Conservation (phyloP, 768 basidiomycete genomes). For the Mycena filopes region DNA sequence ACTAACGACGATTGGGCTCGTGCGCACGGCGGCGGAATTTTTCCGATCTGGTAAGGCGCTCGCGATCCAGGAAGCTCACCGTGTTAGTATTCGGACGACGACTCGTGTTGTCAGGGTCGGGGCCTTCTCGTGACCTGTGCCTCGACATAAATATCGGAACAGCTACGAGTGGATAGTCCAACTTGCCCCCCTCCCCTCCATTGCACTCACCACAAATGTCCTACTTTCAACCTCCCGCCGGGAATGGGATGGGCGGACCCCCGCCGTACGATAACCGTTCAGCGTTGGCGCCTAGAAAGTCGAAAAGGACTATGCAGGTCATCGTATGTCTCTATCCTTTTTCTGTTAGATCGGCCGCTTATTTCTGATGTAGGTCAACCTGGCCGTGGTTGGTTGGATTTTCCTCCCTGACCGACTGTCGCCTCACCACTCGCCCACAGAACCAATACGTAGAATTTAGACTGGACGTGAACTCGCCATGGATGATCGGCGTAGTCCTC, state of each 20-base stretch:
- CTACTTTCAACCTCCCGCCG: slow-evolving; percentile 2
- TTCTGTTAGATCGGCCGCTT: not conserved
- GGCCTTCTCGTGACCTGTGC: slow-evolving; percentile 1
- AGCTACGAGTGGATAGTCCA: not conserved
- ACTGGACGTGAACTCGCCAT: slow-evolving; percentile 23
- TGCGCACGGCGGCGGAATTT: slow-evolving; percentile 11
- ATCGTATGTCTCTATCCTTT: slow-evolving; percentile 4
- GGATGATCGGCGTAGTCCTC: slow-evolving; percentile 22
- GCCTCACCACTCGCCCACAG: not conserved
- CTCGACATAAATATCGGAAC: slow-evolving; percentile 24
- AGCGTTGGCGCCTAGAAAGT: not conserved
- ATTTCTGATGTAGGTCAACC: slow-evolving; percentile 15
- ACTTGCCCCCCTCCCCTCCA: not conserved
- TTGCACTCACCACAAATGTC: slow-evolving; percentile 3
- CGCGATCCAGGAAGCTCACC: not conserved
- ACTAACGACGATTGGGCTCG: too few species aligned
- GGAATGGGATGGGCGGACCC: not conserved
- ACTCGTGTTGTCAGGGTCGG: slow-evolving; percentile 21
- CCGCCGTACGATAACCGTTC: not conserved
- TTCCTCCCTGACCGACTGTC: not conserved
- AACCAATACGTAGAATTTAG: slow-evolving; percentile 27
- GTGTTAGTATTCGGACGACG: not conserved
- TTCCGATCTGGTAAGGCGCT: slow-evolving; percentile 14
- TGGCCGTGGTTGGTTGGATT: slow-evolving; percentile 10
- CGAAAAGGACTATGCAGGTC: slow-evolving; percentile 12